Percentiles rank a stretch among this genome's conserved stretches.
Evolutionary conservation across 352 stramenopile species (phyloP).

Genomic region (Nothophytophthora sp.): DNA sequence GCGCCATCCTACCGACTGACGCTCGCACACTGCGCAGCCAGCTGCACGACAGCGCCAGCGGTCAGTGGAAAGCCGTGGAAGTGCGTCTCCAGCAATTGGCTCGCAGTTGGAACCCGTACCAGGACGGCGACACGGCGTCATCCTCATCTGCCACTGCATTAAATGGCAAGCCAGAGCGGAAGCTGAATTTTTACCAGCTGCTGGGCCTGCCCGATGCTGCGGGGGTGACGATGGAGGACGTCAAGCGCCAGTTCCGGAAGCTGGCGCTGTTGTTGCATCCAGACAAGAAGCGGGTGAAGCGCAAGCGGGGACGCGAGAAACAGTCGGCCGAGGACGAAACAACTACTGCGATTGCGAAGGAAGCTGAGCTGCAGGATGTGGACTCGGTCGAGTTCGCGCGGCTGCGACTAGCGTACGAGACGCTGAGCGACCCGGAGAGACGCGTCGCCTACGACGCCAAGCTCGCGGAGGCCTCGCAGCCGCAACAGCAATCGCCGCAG

Average conservation of each 20-base stretch:
- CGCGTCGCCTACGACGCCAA: conserved; percentile 62
- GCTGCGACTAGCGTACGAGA: conserved; percentile 72
- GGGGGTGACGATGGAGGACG: conserved; percentile 36
- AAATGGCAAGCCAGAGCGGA: conserved; percentile 28
- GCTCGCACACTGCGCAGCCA: conserved; percentile 69
- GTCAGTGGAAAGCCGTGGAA: conserved; percentile 60
- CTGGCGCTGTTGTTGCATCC: conserved; percentile 65
- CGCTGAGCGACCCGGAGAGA: conserved; percentile 58
- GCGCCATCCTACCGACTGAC: conserved; percentile 56
- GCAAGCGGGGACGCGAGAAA: conserved; percentile 4
- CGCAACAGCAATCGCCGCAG: conserved; percentile 9
- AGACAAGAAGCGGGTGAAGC: conserved; percentile 51
- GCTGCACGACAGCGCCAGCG: conserved; percentile 61
- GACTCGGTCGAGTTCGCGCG: conserved; percentile 65
- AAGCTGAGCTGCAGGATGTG: conserved; percentile 6
- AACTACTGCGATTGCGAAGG: neutral
- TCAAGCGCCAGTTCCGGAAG: conserved; percentile 72
- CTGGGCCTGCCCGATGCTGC: conserved; percentile 34
- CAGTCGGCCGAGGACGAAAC: conserved; percentile 4
- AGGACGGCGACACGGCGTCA: conserved; percentile 32
- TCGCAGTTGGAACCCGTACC: conserved; percentile 78
- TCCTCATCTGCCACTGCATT: conserved; percentile 5
- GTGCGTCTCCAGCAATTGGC: conserved; percentile 57
- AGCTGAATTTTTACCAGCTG: conserved; percentile 71
- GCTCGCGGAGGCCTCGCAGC: conserved; percentile 20